phyloP scores from a whole-genome alignment of 768 basidiomycete species.

The Roridomyces roridus region DNA sequence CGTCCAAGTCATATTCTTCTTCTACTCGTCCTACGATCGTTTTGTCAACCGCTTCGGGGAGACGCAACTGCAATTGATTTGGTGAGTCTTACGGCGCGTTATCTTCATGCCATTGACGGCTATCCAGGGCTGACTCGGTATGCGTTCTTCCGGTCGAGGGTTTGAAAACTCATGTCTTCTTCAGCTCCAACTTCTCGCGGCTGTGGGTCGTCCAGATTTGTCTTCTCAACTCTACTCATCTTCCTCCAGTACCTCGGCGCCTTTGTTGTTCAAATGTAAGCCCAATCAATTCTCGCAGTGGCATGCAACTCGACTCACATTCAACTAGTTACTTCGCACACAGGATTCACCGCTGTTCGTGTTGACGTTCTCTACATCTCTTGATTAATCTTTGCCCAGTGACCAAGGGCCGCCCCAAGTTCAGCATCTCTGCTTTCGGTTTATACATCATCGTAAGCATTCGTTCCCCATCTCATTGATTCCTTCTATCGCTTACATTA shows the following conservation, averaged over 20 bases:
- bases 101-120: not conserved
- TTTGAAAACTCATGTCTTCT: no score
- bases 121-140: conserved; percentile 15
- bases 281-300: not conserved
- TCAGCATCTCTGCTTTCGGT: conserved; percentile 7
- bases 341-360: not conserved
- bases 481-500: no score
- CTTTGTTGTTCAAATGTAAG: conserved; percentile 8
- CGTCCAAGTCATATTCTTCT: conserved; percentile 17
- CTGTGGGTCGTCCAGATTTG: conserved; percentile 1
- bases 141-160: no score
- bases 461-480: no score
- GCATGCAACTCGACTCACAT: no score
- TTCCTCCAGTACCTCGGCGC: conserved; percentile 13
- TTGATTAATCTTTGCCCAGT: not conserved
- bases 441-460: conserved; percentile 6
- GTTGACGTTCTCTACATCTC: no score
- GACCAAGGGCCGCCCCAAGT: conserved; percentile 3
- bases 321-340: conserved; percentile 13
- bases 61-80: conserved; percentile 5
- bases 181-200: conserved; percentile 16
- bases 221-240: not conserved
- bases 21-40: conserved; percentile 14
- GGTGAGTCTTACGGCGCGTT: not conserved
- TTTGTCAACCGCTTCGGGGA: conserved; percentile 11